Evolutionary conservation across 768 basidiomycete species (phyloP).

Genomic region (Omphalotus guepiniiformis): DNA sequence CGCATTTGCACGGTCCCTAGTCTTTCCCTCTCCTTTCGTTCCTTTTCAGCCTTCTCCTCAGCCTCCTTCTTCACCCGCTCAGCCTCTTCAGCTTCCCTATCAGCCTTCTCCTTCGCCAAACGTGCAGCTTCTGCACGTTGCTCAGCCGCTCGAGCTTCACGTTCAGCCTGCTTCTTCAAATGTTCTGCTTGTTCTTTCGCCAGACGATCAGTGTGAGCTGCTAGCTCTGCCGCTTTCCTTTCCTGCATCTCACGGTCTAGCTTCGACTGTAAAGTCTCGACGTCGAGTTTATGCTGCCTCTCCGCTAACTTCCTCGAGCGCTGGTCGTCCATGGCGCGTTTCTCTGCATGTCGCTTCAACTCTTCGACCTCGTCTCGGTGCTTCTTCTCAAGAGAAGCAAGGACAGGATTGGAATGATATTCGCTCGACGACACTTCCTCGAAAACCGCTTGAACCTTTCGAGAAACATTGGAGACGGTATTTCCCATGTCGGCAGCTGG

Average conservation of each 20-base stretch:
- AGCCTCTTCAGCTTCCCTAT: constrained; percentile 1
- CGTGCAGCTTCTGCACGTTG: constrained; percentile 1
- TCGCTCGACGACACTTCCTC: no score
- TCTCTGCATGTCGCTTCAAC: neutral
- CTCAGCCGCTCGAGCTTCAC: neutral
- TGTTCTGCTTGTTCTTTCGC: constrained; percentile 3
- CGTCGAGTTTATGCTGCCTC: constrained; percentile 1
- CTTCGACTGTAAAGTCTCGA: constrained; percentile 1
- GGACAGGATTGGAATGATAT: constrained; percentile 4
- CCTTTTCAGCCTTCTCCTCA: neutral
- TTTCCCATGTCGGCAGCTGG: no score
- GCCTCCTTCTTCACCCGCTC: constrained; percentile 5
- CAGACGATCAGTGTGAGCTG: no score
- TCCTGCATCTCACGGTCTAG: constrained; percentile 4
- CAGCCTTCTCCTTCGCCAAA: constrained; percentile 3
- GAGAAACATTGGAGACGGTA: no score
- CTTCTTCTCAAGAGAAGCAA: constrained; percentile 1
- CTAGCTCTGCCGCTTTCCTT: neutral
- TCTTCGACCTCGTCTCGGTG: constrained; percentile 1
- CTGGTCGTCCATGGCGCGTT: neutral
- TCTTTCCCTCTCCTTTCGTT: constrained; percentile 1
- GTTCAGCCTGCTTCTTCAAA: neutral
- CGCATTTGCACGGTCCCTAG: neutral
- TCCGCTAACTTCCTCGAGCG: neutral
- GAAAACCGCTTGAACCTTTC: no score